A percentile compares a stretch with the other conserved stretches of the same genome.
Evolutionary conservation across 176 grass and related monocot genomes (phyloP).

Genomic region (Carex kokanica): DNA sequence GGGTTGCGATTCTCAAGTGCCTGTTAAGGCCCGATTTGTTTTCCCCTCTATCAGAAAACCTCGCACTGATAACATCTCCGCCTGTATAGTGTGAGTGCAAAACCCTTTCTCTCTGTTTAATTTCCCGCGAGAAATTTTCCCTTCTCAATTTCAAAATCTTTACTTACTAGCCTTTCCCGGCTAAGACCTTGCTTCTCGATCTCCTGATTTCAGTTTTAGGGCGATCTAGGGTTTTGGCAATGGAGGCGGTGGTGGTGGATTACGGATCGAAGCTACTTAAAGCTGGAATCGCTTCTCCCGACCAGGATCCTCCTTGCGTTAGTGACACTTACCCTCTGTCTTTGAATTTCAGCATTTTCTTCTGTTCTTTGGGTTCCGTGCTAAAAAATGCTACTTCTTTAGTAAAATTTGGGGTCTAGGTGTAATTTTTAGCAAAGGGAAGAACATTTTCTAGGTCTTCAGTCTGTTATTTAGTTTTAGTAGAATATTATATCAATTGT

Average conservation of each 20-base stretch:
- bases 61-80: neutral
- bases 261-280: conserved; percentile 96
- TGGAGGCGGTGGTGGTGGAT: conserved; percentile 96
- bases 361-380: neutral
- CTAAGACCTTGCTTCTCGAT: neutral
- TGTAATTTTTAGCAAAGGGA: neutral
- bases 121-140: conserved; percentile 18
- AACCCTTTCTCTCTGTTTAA: neutral
- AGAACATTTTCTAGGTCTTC: neutral
- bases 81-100: neutral
- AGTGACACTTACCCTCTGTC: conserved; percentile 13
- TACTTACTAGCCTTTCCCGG: neutral
- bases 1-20: neutral
- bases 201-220: neutral
- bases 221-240: conserved; percentile 37
- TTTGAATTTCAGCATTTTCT: neutral
- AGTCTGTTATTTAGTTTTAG: neutral
- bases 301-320: conserved; percentile 78
- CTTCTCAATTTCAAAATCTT: neutral
- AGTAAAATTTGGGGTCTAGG: neutral
- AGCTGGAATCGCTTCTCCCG: conserved; percentile 74
- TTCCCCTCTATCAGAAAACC: neutral
- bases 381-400: neutral
- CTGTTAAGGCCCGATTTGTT: neutral
- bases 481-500: neutral